A percentile compares a stretch with the other conserved stretches of the same genome.
Conservation (phyloP, 306 rosid genomes). For the Vigna mungo region DNA sequence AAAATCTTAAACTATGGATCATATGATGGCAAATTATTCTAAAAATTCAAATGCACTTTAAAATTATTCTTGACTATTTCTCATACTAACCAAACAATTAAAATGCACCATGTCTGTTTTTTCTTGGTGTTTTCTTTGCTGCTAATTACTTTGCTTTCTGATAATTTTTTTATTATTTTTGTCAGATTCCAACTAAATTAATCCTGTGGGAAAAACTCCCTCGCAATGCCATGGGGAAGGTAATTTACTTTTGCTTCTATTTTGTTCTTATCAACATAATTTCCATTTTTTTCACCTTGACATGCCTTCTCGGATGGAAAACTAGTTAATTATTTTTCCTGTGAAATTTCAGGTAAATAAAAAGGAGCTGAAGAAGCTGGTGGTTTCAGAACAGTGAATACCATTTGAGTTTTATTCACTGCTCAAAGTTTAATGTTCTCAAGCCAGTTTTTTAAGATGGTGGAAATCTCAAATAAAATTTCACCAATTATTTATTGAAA, state of each 20-base stretch:
- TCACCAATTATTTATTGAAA: conserved; percentile 10
- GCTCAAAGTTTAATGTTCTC: conserved; percentile 14
- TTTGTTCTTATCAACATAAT: background rate
- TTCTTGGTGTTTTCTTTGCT: background rate
- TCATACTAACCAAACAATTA: background rate
- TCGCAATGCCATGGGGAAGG: conserved; percentile 99
- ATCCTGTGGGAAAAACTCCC: conserved; percentile 80
- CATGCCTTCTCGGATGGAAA: background rate
- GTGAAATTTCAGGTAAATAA: conserved; percentile 77
- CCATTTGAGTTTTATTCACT: conserved; percentile 13
- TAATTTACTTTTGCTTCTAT: conserved; percentile 38
- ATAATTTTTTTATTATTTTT: conserved; percentile 32
- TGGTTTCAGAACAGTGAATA: conserved; percentile 53
- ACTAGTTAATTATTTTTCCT: conserved; percentile 3
- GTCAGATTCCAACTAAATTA: conserved; percentile 75
- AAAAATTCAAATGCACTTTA: background rate
- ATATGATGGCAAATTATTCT: background rate
- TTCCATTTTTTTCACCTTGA: conserved; percentile 9
- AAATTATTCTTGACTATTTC: background rate
- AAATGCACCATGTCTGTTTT: background rate
- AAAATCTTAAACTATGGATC: background rate
- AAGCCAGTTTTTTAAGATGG: conserved; percentile 26
- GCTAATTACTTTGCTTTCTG: background rate
- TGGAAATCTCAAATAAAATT: conserved; percentile 11
- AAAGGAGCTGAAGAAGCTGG: conserved; percentile 77